These are phyloP conservation scores for Tetrapisispora namnaoensis DNA, from an alignment of 805 yeast genomes.

Conservation along the genomic window DNA sequence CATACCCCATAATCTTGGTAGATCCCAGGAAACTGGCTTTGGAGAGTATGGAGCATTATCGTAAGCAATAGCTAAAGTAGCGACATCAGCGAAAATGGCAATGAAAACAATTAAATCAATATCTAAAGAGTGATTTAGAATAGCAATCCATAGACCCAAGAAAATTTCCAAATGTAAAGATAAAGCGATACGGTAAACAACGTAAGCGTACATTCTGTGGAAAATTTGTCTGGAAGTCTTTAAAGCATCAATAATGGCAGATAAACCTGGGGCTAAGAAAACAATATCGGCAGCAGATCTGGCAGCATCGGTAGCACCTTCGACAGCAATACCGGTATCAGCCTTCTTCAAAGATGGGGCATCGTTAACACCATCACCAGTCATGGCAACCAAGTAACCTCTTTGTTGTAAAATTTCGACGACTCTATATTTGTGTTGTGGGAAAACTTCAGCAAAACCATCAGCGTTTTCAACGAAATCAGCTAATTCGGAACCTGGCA, in stretches of 20 bases:
- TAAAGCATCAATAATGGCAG: conserved; percentile 89
- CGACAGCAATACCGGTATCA: conserved; percentile 94
- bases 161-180: conserved; percentile 90
- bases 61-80: conserved; percentile 93
- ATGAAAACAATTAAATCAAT: conserved; percentile 90
- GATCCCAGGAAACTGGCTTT: conserved; percentile 91
- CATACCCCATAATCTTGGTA: conserved; percentile 96
- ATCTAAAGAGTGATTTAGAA: conserved; percentile 75
- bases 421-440: conserved; percentile 93
- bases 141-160: conserved; percentile 95
- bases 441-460: conserved; percentile 98
- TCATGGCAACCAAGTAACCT: conserved; percentile 97
- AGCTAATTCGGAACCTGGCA: conserved; percentile 96
- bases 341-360: conserved; percentile 97
- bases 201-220: conserved; percentile 98
- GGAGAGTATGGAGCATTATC: conserved; percentile 95
- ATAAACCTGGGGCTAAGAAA: conserved; percentile 89
- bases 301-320: conserved; percentile 96
- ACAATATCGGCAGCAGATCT: conserved; percentile 95
- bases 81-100: conserved; percentile 96
- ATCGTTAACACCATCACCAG: conserved; percentile 99
- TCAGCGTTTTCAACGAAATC: conserved; percentile 96
- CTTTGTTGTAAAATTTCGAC: conserved; percentile 91
- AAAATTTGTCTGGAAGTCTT: conserved; percentile 94
- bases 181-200: conserved; percentile 94